These are phyloP conservation scores for Yarrowia sp. DNA, from an alignment of 805 yeast species.

Conservation along the genomic window DNA sequence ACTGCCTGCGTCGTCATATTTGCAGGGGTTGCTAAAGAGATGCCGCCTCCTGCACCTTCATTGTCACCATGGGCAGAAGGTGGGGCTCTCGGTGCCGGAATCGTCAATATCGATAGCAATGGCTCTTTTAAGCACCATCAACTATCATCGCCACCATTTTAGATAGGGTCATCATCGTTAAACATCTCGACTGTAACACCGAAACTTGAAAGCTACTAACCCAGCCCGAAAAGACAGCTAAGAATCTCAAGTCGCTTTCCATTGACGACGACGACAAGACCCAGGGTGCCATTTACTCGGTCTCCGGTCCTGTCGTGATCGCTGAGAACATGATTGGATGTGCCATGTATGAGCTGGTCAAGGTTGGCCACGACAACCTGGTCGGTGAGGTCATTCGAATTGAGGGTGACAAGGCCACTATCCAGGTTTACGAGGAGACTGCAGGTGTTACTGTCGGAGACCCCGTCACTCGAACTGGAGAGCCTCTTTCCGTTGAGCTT, in stretches of 20 bases:
- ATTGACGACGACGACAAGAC: constrained; percentile 63
- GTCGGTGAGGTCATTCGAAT: constrained; percentile 99
- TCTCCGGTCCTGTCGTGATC: constrained; percentile 95
- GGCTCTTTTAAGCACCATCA: no score
- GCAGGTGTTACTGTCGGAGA: constrained; percentile 99
- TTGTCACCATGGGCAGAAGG: no score
- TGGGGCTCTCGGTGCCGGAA: no score
- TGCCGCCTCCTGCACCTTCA: no score
- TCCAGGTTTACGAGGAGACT: constrained; percentile 98
- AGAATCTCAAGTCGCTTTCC: constrained; percentile 81
- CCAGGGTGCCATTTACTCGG: constrained; percentile 80
- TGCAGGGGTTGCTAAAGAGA: no score
- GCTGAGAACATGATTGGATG: constrained; percentile 99
- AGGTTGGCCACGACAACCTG: constrained; percentile 93
- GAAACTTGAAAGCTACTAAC: neutral
- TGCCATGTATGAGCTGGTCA: constrained; percentile 99
- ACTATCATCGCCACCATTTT: neutral
- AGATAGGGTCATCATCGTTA: no score
- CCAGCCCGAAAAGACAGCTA: constrained; percentile 84
- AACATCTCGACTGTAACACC: no score
- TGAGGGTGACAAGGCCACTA: constrained; percentile 93
- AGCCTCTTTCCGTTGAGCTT: constrained; percentile 96
- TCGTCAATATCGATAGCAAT: no score
- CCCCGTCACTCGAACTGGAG: constrained; percentile 96
- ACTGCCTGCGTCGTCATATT: no score